phyloP scores from a whole-genome alignment of 202 grass and related monocot species.

The Carex arenaria region DNA sequence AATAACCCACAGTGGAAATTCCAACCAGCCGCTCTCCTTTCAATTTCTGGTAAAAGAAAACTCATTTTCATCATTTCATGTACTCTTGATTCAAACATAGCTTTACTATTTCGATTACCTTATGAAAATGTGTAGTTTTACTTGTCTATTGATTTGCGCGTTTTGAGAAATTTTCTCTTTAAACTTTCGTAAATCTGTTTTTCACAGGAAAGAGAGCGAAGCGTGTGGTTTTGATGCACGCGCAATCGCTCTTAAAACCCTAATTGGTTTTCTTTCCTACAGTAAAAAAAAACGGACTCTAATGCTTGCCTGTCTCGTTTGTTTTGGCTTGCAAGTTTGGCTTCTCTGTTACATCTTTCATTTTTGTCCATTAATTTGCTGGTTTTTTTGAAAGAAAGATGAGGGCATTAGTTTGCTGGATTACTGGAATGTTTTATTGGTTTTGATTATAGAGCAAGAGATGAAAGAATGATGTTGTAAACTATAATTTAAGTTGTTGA shows the following conservation, averaged over 20 bases:
- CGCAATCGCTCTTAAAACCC: constrained; percentile 10
- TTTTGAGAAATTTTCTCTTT: not conserved
- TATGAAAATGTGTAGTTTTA: not conserved
- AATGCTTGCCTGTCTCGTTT: constrained; percentile 27
- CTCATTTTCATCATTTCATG: not conserved
- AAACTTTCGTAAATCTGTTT: not conserved
- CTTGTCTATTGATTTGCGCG: not conserved
- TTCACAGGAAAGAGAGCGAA: constrained; percentile 25
- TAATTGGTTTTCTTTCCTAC: constrained; percentile 27
- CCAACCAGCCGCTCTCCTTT: not conserved
- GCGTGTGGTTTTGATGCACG: constrained; percentile 20
- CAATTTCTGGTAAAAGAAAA: not conserved
- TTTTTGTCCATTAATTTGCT: not conserved
- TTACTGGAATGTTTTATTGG: too few relatives aligned
- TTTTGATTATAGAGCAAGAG: too few relatives aligned
- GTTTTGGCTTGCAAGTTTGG: constrained; percentile 23
- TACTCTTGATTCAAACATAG: not conserved
- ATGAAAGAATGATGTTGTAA: too few relatives aligned
- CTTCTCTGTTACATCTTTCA: constrained; percentile 28
- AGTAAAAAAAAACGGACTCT: constrained; percentile 12
- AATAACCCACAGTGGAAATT: not conserved
- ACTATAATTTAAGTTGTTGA: too few relatives aligned
- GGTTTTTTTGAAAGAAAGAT: too few relatives aligned
- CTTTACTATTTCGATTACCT: not conserved
- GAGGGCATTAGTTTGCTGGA: too few relatives aligned